Conservation (phyloP, 1,284 basidiomycete species). For the Sporisorium exsertum region DNA sequence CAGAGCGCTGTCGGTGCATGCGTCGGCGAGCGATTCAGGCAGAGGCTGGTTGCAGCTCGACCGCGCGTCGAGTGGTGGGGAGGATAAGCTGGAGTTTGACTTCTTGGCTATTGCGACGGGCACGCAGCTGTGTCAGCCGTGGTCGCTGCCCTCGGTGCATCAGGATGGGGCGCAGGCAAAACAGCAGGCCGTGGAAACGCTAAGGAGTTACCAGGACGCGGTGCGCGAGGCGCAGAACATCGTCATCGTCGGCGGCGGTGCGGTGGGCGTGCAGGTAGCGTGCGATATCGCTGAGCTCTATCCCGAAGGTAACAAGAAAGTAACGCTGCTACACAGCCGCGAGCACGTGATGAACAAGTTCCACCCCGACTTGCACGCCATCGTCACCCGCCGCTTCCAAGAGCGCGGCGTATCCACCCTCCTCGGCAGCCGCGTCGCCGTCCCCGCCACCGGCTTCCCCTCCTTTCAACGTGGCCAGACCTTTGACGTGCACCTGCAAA, state of each 20-base stretch:
- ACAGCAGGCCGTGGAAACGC: slow-evolving; percentile 47
- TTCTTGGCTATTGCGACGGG: slow-evolving; percentile 48
- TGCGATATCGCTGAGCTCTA: slow-evolving; percentile 62
- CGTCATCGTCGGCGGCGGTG: slow-evolving; percentile 66
- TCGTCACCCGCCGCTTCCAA: slow-evolving; percentile 25
- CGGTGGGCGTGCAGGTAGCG: slow-evolving; percentile 65
- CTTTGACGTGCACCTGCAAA: slow-evolving; percentile 29
- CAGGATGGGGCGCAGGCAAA: slow-evolving; percentile 36
- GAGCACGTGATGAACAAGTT: slow-evolving; percentile 49
- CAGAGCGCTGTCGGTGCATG: slow-evolving; percentile 27
- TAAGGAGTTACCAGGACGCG: slow-evolving; percentile 49
- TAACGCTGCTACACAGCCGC: slow-evolving; percentile 52
- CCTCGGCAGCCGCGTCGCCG: slow-evolving; percentile 25
- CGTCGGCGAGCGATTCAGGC: background rate
- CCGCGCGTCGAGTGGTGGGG: background rate
- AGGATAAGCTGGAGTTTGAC: slow-evolving; percentile 33
- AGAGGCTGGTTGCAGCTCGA: slow-evolving; percentile 31
- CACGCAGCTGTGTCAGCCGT: slow-evolving; percentile 27
- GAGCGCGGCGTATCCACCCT: slow-evolving; percentile 12
- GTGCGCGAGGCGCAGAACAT: slow-evolving; percentile 53
- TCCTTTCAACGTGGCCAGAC: slow-evolving; percentile 7
- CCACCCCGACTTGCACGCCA: slow-evolving; percentile 28
- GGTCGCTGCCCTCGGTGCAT: slow-evolving; percentile 24
- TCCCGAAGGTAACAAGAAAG: slow-evolving; percentile 20
- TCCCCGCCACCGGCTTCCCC: slow-evolving; percentile 28